Evolutionary conservation across 495 filamentous ascomycete genomes (phyloP), one percentile per base, ranked within the genome.

Genomic region (Daldinia decipiens): DNA sequence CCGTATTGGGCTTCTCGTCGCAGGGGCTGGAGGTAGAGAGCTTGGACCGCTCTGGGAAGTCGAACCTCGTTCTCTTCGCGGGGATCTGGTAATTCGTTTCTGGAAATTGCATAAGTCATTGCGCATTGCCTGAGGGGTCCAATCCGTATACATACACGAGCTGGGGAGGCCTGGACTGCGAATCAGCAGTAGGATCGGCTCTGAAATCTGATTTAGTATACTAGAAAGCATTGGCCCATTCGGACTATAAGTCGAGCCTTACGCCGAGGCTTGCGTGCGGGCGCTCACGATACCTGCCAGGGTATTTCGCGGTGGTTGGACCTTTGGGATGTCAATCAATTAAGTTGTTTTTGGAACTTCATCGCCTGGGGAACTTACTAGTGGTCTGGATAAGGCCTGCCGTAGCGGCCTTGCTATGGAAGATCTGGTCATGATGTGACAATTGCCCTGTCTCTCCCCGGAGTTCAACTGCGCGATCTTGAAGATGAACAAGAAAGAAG

Each of bases 11-110:
- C 83, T 70, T 84, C 71, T 67, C 92, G 91, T 63, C 92, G 92
- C 32, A 98, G 88, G 5, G 95, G 95, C 61, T 90, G 86, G 51
- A 97, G 85, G 78, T 96, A 96, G 36, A 96, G 78, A 12, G 94
- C 91, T 85, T 97, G 93, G 57, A 97, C 89, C 55, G 87, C 88
- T 71, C 90, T 84, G 54, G 92, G 92, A 34, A 91, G 80, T 74
- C 91, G 89, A 63, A 85, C 78, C 3, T 83, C 74, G 26, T 73
- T 55, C 60, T 65, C 65, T 57, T 72, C 63, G 43, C 56, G 53
- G 24, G 74, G 68, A 31, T 74, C 53, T 12, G 66, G 57, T 5
- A 75, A 62, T 17, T 76, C 76, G 65, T 76, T 77, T 29, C 75
- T 77, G 8, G 26, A 17, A 1, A 55, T 36, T 3, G 59, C 73